Evolutionary conservation across 805 yeast genomes (phyloP).

Genomic region (Maudiozyma turicensis): DNA sequence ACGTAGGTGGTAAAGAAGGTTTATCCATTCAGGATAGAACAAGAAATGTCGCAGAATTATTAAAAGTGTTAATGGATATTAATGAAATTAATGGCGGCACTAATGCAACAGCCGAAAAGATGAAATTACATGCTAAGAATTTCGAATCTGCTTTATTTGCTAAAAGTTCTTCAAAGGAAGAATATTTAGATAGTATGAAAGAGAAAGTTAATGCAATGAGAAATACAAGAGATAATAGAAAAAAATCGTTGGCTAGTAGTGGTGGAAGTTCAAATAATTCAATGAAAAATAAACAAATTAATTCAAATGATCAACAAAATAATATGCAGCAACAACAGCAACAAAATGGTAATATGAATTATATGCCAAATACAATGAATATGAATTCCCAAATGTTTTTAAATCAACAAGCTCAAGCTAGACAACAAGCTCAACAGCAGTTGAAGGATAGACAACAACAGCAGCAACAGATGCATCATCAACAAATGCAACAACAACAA

Average conservation of each 20-base stretch:
- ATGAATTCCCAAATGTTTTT: constrained; percentile 32
- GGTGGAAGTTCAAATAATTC: background rate
- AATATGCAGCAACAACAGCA: constrained; percentile 17
- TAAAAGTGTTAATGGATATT: constrained; percentile 28
- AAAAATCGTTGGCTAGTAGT: constrained; percentile 10
- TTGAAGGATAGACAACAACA: constrained; percentile 24
- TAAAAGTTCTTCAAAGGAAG: constrained; percentile 43
- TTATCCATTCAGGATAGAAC: constrained; percentile 25
- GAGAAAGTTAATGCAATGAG: constrained; percentile 35
- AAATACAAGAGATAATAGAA: constrained; percentile 25
- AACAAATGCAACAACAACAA: constrained; percentile 20
- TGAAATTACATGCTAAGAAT: constrained; percentile 54
- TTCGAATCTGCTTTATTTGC: constrained; percentile 58
- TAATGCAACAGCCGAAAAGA: constrained; percentile 31
- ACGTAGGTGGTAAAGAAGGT: constrained; percentile 15
- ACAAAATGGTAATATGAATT: constrained; percentile 8
- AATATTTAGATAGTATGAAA: constrained; percentile 43
- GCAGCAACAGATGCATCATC: constrained; percentile 6
- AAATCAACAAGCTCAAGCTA: constrained; percentile 42
- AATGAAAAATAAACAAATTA: background rate
- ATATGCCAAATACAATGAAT: constrained; percentile 13
- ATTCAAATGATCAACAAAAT: background rate
- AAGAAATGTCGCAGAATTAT: constrained; percentile 26
- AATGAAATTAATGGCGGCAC: constrained; percentile 30
- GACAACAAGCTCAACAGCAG: constrained; percentile 43